phyloP scores from a whole-genome alignment of 371 early-diverging fungal species.

The Batrachochytrium dendrobatidis region DNA sequence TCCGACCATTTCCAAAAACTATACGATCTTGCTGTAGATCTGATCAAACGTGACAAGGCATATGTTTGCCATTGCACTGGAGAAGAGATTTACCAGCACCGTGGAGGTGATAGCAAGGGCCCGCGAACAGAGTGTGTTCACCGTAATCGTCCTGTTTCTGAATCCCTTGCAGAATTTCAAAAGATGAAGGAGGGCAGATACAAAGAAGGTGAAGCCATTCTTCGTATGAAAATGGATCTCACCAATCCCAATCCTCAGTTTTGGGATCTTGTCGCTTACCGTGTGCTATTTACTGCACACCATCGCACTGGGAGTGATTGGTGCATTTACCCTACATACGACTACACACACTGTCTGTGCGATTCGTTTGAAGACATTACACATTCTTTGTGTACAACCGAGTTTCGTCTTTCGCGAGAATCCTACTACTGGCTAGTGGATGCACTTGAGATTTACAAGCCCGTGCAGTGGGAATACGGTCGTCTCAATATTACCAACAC shows the following conservation, averaged over 20 bases:
- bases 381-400: conserved; percentile 98
- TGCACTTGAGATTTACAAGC: conserved; percentile 97
- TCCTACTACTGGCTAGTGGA: conserved; percentile 99
- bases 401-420: conserved; percentile 91
- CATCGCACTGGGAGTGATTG: conserved; percentile 88
- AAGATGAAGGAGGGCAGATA: conserved; percentile 98
- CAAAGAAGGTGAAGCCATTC: conserved; percentile 84
- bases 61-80: conserved; percentile 97
- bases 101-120: conserved; percentile 87
- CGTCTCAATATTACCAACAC: conserved; percentile 95
- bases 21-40: conserved; percentile 84
- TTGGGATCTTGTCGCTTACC: conserved; percentile 98
- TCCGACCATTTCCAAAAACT: conserved; percentile 96
- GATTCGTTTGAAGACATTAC: conserved; percentile 99
- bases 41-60: conserved; percentile 89
- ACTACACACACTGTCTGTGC: conserved; percentile 97
- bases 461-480: conserved; percentile 99
- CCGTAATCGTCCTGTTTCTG: conserved; percentile 87
- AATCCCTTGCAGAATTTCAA: conserved; percentile 88
- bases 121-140: conserved; percentile 85
- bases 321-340: conserved; percentile 99
- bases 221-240: conserved; percentile 99
- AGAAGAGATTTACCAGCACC: conserved; percentile 85
- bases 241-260: conserved; percentile 96
- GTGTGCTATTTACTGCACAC: conserved; percentile 89